Percentiles rank a stretch among this genome's conserved stretches.
phyloP scores from a whole-genome alignment of 1,284 basidiomycete genomes.

The Melampsora larici-populina region DNA sequence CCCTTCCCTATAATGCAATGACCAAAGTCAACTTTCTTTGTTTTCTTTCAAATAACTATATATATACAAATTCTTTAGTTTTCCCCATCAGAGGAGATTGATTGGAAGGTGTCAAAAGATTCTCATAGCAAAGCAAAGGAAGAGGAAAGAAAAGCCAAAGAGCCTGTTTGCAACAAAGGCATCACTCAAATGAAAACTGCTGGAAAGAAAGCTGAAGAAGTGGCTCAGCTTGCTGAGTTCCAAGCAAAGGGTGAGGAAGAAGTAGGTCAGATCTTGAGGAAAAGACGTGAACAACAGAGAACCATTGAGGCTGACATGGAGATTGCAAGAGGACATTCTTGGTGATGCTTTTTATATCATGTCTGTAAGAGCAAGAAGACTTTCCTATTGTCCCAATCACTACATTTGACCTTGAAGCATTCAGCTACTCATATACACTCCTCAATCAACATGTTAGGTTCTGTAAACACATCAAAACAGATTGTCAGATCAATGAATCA shows the following conservation, averaged over 20 bases:
- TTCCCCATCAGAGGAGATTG: too few relatives aligned
- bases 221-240: constrained; percentile 8
- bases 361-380: not conserved
- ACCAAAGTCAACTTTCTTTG: too few relatives aligned
- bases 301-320: constrained; percentile 35
- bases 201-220: constrained; percentile 39
- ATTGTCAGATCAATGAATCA: too few relatives aligned
- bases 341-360: constrained; percentile 31
- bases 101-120: constrained; percentile 35
- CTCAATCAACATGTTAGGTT: too few relatives aligned
- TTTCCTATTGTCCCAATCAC: too few relatives aligned
- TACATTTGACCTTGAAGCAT: too few relatives aligned
- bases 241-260: constrained; percentile 19
- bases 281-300: constrained; percentile 24
- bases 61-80: too few relatives aligned
- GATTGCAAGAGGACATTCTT: constrained; percentile 37
- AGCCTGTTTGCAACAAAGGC: constrained; percentile 33
- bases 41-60: too few relatives aligned
- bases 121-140: not conserved
- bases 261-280: constrained; percentile 15
- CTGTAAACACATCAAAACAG: too few relatives aligned
- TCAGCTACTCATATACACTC: too few relatives aligned
- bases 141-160: constrained; percentile 21
- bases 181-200: constrained; percentile 40
- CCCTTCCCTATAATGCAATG: too few relatives aligned